Base-by-base conservation (phyloP, 345 rosid genomes). In the Psidium guajava region DNA sequence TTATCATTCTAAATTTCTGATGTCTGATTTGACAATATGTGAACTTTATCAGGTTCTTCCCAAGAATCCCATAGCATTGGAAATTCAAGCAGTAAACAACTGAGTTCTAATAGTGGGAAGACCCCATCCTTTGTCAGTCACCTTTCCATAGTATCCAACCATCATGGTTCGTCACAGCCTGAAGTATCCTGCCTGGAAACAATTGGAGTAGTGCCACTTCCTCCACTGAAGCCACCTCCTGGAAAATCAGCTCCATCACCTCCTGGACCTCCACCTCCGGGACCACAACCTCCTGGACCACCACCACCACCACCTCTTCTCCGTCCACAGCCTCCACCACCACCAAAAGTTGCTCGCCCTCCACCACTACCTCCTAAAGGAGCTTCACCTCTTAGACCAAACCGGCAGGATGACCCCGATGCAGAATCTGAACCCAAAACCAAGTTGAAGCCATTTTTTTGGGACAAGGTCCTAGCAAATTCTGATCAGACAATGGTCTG, bases 401-500 rank as follows among this genome's bases (percentile, higher is more conserved):
- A 69, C 25, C 47, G 36, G 80, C 47, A 0, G 80, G 80, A 84
- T 84, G 96, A 91, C 59, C 59, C 80, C 53, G 92, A 88, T 54
- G 90, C 89, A 12, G 95, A 92, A 52, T 74, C 88, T 50, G 96
- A 90, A 83, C 89, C 92, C 47, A 98, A 95, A 88, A 86, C 99
- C 57, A 98, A 98, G 90, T 83, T 98, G 73, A 96, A 98, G 87
- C 99, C 99, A 3, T 96, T 96, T 83, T 98, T 98, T 84, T 98
- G 99, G 99, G 99, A 98, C 88, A 98, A 98, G 92, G 98, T 95
- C 91, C 73, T 85, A 22, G 96, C 99, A 54, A 95, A 84, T 84
- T 93, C 98, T 25, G 93, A 94, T 88, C 95, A 91, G 54, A 86
- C 93, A 77, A 96, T 98, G 99, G 99, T 98, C 87, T 96, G 99